A percentile compares a stretch with the other conserved stretches of the same genome.
phyloP scores from a whole-genome alignment of 768 basidiomycete species.

The Polyporus arcularius region DNA sequence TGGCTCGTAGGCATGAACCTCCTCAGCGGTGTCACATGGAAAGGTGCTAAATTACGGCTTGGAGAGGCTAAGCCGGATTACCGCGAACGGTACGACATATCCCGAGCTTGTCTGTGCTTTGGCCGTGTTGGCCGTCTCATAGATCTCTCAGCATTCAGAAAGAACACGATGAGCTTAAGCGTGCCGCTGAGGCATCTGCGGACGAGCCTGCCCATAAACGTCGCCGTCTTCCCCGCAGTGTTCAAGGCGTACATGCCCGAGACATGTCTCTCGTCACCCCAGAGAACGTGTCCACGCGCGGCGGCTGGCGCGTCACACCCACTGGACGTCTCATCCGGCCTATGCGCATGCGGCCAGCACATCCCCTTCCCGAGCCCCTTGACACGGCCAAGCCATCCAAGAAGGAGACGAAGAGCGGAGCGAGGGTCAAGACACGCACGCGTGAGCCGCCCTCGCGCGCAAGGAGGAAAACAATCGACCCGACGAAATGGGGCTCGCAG shows the following conservation, averaged over 20 bases:
- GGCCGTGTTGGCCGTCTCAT: conserved; percentile 5
- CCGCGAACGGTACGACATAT: conserved; percentile 55
- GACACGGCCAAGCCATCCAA: conserved; percentile 19
- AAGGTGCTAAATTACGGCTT: conserved; percentile 80
- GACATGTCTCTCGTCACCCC: conserved; percentile 70
- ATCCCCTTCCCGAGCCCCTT: conserved; percentile 49
- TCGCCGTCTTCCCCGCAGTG: conserved; percentile 34
- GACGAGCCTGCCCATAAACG: conserved; percentile 47
- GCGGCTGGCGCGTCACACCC: conserved; percentile 71
- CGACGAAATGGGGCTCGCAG: conserved; percentile 66
- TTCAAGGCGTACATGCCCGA: conserved; percentile 45
- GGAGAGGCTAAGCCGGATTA: conserved; percentile 84
- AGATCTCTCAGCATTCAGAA: conserved; percentile 31
- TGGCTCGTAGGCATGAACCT: conserved; percentile 59
- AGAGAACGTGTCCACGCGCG: conserved; percentile 50
- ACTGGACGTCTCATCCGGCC: conserved; percentile 67
- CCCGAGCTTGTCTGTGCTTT: not conserved
- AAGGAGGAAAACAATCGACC: conserved; percentile 67
- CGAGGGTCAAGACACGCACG: conserved; percentile 41
- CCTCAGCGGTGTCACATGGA: conserved; percentile 83
- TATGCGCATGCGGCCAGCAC: conserved; percentile 68
- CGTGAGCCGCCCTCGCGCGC: conserved; percentile 60
- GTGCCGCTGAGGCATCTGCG: conserved; percentile 23
- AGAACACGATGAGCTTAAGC: conserved; percentile 33
- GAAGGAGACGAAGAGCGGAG: conserved; percentile 14